Percentiles rank a stretch among this genome's conserved stretches.
phyloP scores from a whole-genome alignment of 192 early-diverging fungal species.

The Gigaspora rosea region DNA sequence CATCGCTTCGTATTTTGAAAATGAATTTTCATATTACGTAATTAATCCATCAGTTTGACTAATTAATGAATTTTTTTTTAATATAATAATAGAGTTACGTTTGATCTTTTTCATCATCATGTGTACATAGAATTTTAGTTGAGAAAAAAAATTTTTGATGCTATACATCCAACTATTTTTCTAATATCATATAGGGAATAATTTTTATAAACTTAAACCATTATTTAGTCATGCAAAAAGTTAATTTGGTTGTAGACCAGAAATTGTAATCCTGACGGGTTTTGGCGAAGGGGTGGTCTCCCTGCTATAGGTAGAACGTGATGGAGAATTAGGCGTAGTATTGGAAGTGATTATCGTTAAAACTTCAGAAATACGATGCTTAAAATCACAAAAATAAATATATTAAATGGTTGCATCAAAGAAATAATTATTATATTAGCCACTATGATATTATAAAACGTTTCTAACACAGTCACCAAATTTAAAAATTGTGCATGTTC shows the following conservation, averaged over 20 bases:
- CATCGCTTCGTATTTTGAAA: too few species aligned
- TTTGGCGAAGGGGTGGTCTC: neutral
- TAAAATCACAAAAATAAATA: conserved; percentile 21
- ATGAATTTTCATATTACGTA: too few species aligned
- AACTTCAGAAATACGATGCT: conserved; percentile 15
- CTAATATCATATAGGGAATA: neutral
- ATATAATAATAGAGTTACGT: neutral
- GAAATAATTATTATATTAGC: conserved; percentile 11
- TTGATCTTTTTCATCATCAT: neutral
- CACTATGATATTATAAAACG: conserved; percentile 13
- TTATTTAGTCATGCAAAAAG: neutral
- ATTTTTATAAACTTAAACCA: neutral
- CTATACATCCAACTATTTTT: neutral
- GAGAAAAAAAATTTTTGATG: too few species aligned
- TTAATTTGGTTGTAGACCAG: conserved; percentile 8
- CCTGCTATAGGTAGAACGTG: conserved; percentile 23
- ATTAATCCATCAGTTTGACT: too few species aligned
- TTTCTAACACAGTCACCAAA: conserved; percentile 11
- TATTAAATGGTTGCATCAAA: conserved; percentile 1
- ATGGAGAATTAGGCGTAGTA: conserved; percentile 21
- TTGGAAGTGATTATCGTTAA: conserved; percentile 18
- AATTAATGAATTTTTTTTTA: too few species aligned
- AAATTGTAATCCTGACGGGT: conserved; percentile 10
- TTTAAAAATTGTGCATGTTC: conserved; percentile 1
- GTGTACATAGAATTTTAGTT: conserved; percentile 1